Percentiles rank a stretch among this genome's conserved stretches.
Evolutionary conservation across 1,284 basidiomycete species (phyloP).

Genomic region (Cutaneotrichosporon cutaneum): DNA sequence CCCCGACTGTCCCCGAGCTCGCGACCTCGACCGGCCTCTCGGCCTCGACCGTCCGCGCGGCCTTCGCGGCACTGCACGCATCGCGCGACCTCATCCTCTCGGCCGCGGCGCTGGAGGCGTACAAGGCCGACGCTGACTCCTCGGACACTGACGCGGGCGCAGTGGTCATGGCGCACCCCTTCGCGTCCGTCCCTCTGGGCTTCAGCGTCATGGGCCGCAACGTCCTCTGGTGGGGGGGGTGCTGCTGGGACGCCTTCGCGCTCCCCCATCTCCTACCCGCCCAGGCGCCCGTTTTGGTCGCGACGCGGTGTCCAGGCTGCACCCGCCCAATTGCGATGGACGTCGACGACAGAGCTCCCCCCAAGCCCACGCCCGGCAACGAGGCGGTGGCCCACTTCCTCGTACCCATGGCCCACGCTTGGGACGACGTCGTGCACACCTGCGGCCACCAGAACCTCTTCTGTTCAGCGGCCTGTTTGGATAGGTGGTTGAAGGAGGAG

Average conservation of each 20-base stretch:
- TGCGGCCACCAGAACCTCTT: constrained; percentile 16
- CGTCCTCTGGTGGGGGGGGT: not conserved
- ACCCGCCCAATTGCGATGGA: constrained; percentile 2
- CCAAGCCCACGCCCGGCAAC: not conserved
- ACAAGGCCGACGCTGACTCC: not conserved
- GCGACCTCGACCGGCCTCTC: not conserved
- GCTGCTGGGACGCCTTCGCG: not conserved
- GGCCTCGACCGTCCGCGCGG: not conserved
- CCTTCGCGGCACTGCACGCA: not conserved
- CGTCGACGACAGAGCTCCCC: not conserved
- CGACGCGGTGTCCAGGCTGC: constrained; percentile 13
- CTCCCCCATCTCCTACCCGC: not conserved
- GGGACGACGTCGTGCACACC: constrained; percentile 19
- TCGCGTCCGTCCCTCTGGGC: constrained; percentile 13
- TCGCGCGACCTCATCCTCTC: constrained; percentile 11
- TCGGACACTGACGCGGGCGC: not conserved
- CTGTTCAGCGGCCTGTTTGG: constrained; percentile 7
- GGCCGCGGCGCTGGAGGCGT: not conserved
- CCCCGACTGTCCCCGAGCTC: not conserved
- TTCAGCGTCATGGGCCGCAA: constrained; percentile 16
- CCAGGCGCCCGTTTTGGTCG: not conserved
- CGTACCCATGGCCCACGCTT: constrained; percentile 8
- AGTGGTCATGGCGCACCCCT: constrained; percentile 18
- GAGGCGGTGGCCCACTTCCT: constrained; percentile 13
- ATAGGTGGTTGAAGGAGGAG: constrained; percentile 1